A percentile compares a stretch with the other conserved stretches of the same genome.
Conservation (phyloP, 441 rosid species). For the Corymbia citriodora region DNA sequence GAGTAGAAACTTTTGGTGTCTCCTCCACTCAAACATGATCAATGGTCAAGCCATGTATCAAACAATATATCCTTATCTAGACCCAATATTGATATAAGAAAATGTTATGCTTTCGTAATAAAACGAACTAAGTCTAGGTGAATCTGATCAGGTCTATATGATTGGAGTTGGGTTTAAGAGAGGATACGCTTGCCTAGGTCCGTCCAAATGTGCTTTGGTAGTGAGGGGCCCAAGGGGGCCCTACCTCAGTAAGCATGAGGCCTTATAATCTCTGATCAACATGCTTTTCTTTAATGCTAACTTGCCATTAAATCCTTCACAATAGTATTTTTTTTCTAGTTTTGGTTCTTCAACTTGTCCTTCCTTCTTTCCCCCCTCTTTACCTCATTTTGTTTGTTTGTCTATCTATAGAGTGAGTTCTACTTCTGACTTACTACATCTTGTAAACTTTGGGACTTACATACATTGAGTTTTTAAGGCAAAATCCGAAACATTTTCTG, state of each 20-base stretch:
- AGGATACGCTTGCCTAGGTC: accelerated
- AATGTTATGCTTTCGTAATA: background rate
- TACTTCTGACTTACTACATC: background rate
- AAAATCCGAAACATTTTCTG: accelerated
- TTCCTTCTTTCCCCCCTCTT: background rate
- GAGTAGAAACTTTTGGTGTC: no score
- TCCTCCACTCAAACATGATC: accelerated
- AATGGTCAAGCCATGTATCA: no score
- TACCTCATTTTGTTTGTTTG: background rate
- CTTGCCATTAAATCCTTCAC: background rate
- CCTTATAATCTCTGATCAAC: background rate
- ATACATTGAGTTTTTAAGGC: background rate
- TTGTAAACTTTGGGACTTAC: background rate
- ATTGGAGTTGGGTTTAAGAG: background rate
- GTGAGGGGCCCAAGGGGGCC: background rate
- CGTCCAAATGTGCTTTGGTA: no score
- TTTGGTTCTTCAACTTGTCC: background rate
- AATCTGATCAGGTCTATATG: accelerated
- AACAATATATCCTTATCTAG: no score
- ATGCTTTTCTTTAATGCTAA: background rate
- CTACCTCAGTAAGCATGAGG: background rate
- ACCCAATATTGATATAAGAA: background rate
- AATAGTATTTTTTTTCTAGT: background rate
- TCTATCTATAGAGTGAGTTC: background rate
- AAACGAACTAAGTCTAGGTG: accelerated